A percentile compares a stretch with the other conserved stretches of the same genome.
These are phyloP conservation scores for Rosellinia necatrix DNA, from an alignment of 2,329 filamentous ascomycete species.

Conservation along the genomic window DNA sequence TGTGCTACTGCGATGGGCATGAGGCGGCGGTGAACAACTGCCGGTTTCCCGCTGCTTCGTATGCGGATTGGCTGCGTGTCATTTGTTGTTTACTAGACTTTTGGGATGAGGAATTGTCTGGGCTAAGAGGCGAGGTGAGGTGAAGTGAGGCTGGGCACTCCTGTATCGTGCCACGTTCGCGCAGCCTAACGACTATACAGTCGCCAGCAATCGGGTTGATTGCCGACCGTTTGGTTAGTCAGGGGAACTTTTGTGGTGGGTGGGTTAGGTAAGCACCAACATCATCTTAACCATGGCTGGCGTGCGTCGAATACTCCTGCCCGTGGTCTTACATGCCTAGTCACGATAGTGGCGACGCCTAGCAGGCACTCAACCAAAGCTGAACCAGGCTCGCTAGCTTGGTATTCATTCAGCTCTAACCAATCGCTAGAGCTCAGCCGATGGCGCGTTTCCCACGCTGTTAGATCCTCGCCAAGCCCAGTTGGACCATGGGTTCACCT, in stretches of 20 bases:
- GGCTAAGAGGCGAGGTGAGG: constrained; percentile 10
- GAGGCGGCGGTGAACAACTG: constrained; percentile 17
- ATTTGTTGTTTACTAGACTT: constrained; percentile 18
- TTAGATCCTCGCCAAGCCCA: constrained; percentile 7
- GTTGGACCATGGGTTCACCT: constrained; percentile 2
- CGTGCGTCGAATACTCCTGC: neutral
- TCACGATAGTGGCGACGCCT: neutral
- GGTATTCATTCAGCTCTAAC: neutral
- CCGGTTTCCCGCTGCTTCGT: constrained; percentile 14
- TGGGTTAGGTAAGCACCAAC: constrained; percentile 27
- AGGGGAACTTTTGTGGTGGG: neutral
- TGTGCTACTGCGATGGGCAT: constrained; percentile 11
- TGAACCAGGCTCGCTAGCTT: neutral
- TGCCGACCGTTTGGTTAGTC: constrained; percentile 17
- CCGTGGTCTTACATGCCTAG: neutral
- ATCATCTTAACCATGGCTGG: constrained; percentile 2
- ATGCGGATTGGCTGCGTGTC: constrained; percentile 13
- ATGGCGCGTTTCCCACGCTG: constrained; percentile 8
- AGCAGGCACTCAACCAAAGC: neutral
- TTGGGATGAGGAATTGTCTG: neutral
- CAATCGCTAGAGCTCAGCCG: neutral
- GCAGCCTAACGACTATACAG: constrained; percentile 17
- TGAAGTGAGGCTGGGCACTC: constrained; percentile 17
- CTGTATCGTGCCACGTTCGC: constrained; percentile 1
- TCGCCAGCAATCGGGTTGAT: constrained; percentile 17